Percentiles rank a stretch among this genome's conserved stretches.
These are phyloP conservation scores for Gynandropsis gynandra DNA, from an alignment of 345 rosid genomes.

Conservation along the genomic window DNA sequence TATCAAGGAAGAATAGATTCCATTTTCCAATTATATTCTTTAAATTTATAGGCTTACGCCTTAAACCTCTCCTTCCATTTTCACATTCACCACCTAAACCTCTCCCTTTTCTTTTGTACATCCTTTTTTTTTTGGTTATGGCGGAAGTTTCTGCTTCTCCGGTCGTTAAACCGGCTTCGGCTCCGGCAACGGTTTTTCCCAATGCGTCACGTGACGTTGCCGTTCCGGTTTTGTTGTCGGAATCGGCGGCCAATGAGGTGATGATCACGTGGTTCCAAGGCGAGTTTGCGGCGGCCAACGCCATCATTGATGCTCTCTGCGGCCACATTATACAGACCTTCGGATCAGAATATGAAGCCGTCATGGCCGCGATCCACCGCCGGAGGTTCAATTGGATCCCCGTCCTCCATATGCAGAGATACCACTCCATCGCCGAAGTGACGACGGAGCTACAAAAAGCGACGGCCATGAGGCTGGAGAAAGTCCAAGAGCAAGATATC, in stretches of 20 bases:
- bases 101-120: too few species aligned
- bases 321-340: constrained; percentile 50
- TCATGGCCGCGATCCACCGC: constrained; percentile 73
- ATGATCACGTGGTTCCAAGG: constrained; percentile 78
- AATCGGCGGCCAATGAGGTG: constrained; percentile 67
- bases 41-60: too few species aligned
- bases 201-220: too few species aligned
- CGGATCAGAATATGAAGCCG: constrained; percentile 49
- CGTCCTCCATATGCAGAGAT: constrained; percentile 90
- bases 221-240: constrained; percentile 23
- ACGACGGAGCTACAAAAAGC: constrained; percentile 47
- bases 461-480: constrained; percentile 28
- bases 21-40: too few species aligned
- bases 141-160: constrained; percentile 36
- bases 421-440: constrained; percentile 74
- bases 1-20: too few species aligned
- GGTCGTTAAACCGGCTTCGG: constrained; percentile 18
- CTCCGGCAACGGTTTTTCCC: neutral
- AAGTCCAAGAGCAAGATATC: too few species aligned
- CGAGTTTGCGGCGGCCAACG: constrained; percentile 96
- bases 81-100: too few species aligned
- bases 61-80: too few species aligned
- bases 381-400: constrained; percentile 98
- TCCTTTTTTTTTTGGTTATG: constrained; percentile 23
- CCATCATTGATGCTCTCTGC: constrained; percentile 86